Evolutionary conservation across 192 early-diverging fungal species (phyloP).

Genomic region (Gonapodya sp.): DNA sequence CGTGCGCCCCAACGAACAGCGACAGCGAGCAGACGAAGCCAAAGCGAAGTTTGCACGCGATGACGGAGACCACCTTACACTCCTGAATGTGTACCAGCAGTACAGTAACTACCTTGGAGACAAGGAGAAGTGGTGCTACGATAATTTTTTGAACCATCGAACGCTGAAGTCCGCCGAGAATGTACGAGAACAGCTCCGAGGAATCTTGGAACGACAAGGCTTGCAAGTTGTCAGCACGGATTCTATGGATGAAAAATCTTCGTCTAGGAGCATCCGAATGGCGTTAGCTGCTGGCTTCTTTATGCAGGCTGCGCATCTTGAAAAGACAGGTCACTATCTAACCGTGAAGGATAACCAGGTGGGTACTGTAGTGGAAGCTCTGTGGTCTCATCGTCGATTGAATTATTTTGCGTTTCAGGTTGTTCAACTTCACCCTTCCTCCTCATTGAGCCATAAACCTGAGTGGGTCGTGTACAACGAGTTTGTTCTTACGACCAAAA

Average conservation of each 20-base stretch:
- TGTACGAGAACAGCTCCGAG: slow-evolving; percentile 77
- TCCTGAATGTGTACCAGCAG: slow-evolving; percentile 94
- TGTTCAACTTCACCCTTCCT: slow-evolving; percentile 89
- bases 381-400: background rate
- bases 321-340: slow-evolving; percentile 71
- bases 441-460: slow-evolving; percentile 77
- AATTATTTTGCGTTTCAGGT: slow-evolving; percentile 26
- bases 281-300: slow-evolving; percentile 90
- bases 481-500: slow-evolving; percentile 91
- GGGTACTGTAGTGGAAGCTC: slow-evolving; percentile 18
- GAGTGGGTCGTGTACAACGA: slow-evolving; percentile 99
- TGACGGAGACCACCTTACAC: slow-evolving; percentile 92
- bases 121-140: slow-evolving; percentile 82
- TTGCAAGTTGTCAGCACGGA: slow-evolving; percentile 57
- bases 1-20: slow-evolving; percentile 80
- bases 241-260: slow-evolving; percentile 48
- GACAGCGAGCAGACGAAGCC: slow-evolving; percentile 79
- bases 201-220: slow-evolving; percentile 66
- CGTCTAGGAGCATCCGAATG: slow-evolving; percentile 64
- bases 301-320: slow-evolving; percentile 96
- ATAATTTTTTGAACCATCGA: slow-evolving; percentile 86
- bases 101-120: slow-evolving; percentile 61
- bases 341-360: slow-evolving; percentile 97
- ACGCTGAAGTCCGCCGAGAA: slow-evolving; percentile 85
- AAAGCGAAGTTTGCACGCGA: slow-evolving; percentile 87